phyloP scores from a whole-genome alignment of 768 basidiomycete species.

The Suillus paluster region DNA sequence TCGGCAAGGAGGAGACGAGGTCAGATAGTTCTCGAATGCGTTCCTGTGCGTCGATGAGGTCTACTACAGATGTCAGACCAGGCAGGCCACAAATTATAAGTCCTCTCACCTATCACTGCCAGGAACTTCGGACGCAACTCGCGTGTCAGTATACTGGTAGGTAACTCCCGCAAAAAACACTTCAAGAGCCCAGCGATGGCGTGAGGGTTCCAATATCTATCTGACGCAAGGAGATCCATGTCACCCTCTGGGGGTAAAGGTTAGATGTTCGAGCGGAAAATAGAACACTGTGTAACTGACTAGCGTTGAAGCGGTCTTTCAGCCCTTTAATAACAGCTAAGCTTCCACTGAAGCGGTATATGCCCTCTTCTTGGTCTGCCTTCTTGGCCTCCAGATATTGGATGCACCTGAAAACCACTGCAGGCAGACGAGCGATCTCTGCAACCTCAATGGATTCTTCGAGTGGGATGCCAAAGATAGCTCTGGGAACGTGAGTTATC shows the following conservation, averaged over 20 bases:
- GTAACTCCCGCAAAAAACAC: constrained; percentile 90
- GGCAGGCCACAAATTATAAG: constrained; percentile 19
- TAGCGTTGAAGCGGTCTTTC: constrained; percentile 90
- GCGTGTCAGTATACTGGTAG: constrained; percentile 88
- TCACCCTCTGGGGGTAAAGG: constrained; percentile 78
- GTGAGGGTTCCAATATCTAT: constrained; percentile 97
- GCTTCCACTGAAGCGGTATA: constrained; percentile 94
- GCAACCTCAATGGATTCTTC: constrained; percentile 89
- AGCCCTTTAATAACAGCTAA: constrained; percentile 93
- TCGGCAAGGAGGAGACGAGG: constrained; percentile 85
- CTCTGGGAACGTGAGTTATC: constrained; percentile 54
- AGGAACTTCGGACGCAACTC: constrained; percentile 92
- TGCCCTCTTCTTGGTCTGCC: constrained; percentile 96
- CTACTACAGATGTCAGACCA: constrained; percentile 45
- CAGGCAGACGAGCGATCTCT: constrained; percentile 88
- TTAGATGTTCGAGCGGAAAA: constrained; percentile 12
- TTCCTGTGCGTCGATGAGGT: constrained; percentile 87
- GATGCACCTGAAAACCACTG: constrained; percentile 93
- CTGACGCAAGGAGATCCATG: constrained; percentile 82
- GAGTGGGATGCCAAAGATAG: constrained; percentile 88
- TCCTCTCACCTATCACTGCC: constrained; percentile 81
- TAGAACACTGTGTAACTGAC: constrained; percentile 46
- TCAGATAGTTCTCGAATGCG: constrained; percentile 85
- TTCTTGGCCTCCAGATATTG: constrained; percentile 95
- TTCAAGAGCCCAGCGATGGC: constrained; percentile 96